Evolutionary conservation across 208 protist species (phyloP).

Genomic region (Zelonia costaricensis): DNA sequence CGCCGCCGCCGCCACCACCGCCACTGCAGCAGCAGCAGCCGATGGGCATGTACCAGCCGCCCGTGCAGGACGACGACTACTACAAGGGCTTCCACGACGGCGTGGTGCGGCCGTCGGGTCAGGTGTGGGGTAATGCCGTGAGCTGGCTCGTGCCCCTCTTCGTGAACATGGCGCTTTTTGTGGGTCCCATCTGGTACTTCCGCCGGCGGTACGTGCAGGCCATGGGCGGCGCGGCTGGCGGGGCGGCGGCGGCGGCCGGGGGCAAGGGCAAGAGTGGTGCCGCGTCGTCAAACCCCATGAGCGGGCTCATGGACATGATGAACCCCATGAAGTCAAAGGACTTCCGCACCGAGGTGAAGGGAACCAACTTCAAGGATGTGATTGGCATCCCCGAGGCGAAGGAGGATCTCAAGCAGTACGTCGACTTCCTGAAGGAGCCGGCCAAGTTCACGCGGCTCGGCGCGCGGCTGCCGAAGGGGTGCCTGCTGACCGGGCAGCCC

Average conservation of each 20-base stretch:
- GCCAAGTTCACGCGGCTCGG: conserved; percentile 96
- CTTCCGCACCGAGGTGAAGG: conserved; percentile 87
- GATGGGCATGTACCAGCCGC: conserved; percentile 17
- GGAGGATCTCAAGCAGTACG: conserved; percentile 98
- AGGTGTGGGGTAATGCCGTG: conserved; percentile 68
- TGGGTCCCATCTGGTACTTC: conserved; percentile 91
- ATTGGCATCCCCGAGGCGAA: conserved; percentile 98
- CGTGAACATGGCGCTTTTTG: conserved; percentile 86
- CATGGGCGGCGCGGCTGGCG: conserved; percentile 44
- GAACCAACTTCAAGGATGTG: conserved; percentile 94
- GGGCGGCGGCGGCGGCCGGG: conserved; percentile 13
- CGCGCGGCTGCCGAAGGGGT: conserved; percentile 96
- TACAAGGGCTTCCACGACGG: conserved; percentile 92
- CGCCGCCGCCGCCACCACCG: conserved; percentile 2
- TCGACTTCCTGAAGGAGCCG: conserved; percentile 98
- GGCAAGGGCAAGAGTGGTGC: conserved; percentile 38
- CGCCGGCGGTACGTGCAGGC: conserved; percentile 82
- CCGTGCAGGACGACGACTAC: conserved; percentile 75
- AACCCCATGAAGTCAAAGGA: conserved; percentile 92
- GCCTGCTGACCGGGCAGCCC: conserved; percentile 96
- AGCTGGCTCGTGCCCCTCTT: conserved; percentile 79
- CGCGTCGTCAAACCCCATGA: conserved; percentile 47
- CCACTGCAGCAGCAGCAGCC: conserved; percentile 14
- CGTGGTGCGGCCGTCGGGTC: conserved; percentile 66
- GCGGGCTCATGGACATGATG: conserved; percentile 92